Evolutionary conservation across 2,329 filamentous ascomycete genomes (phyloP).

Genomic region (Hymenoscyphus occultus): DNA sequence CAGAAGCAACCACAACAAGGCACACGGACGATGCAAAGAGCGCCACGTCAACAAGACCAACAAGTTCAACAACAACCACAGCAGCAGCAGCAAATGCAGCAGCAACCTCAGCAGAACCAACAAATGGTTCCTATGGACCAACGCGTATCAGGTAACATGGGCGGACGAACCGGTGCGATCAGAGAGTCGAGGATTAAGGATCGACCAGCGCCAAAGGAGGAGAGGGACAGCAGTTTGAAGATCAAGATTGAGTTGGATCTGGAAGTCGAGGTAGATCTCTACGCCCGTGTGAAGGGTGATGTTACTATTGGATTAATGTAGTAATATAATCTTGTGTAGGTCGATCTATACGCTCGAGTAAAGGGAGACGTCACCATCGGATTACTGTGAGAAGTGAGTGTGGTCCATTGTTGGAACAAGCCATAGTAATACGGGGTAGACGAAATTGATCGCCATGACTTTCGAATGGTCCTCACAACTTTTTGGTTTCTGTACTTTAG

Average conservation of each 20-base stretch:
- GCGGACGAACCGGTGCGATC: slow-evolving; percentile 32
- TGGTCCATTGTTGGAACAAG: slow-evolving; percentile 4
- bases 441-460: slow-evolving; percentile 7
- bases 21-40: slow-evolving; percentile 38
- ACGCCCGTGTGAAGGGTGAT: slow-evolving; percentile 39
- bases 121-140: slow-evolving; percentile 25
- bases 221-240: slow-evolving; percentile 40
- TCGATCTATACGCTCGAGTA: slow-evolving; percentile 35
- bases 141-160: slow-evolving; percentile 30
- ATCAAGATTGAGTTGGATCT: slow-evolving; percentile 43
- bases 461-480: neutral
- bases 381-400: slow-evolving; percentile 35
- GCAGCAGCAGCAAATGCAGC: slow-evolving; percentile 34
- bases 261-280: slow-evolving; percentile 41
- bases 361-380: slow-evolving; percentile 40
- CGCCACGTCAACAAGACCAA: slow-evolving; percentile 40
- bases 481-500: slow-evolving; percentile 1
- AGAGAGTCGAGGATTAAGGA: slow-evolving; percentile 41
- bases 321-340: slow-evolving; percentile 28
- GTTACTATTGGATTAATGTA: slow-evolving; percentile 39
- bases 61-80: slow-evolving; percentile 36
- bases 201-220: slow-evolving; percentile 36
- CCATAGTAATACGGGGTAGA: slow-evolving; percentile 8
- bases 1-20: slow-evolving; percentile 26
- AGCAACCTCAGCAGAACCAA: slow-evolving; percentile 31